These are phyloP conservation scores for Xylariaceae sp. DNA, from an alignment of 2,329 filamentous ascomycete genomes.

Conservation along the genomic window DNA sequence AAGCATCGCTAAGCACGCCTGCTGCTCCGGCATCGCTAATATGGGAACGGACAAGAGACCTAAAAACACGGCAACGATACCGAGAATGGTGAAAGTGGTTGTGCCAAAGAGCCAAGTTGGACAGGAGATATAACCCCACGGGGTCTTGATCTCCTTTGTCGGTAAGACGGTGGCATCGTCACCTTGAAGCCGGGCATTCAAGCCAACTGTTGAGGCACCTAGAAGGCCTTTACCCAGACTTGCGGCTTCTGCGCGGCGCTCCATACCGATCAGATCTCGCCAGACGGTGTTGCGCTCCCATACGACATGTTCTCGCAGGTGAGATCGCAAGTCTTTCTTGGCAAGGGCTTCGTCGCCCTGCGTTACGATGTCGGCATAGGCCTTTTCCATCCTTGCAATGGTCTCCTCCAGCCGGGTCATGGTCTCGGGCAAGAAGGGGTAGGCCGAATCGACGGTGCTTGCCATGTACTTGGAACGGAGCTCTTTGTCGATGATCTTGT, in stretches of 20 bases:
- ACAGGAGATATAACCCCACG: constrained; percentile 68
- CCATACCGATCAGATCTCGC: constrained; percentile 98
- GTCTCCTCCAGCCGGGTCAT: constrained; percentile 65
- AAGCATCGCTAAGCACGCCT: constrained; percentile 91
- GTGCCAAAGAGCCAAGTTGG: constrained; percentile 80
- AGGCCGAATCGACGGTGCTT: constrained; percentile 66
- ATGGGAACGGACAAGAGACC: constrained; percentile 71
- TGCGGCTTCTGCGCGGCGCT: constrained; percentile 89
- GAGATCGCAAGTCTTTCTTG: constrained; percentile 78
- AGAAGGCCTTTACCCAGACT: constrained; percentile 83
- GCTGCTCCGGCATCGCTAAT: constrained; percentile 81
- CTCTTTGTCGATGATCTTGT: constrained; percentile 85
- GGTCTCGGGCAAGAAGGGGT: constrained; percentile 73
- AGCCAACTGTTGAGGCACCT: constrained; percentile 64
- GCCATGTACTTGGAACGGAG: constrained; percentile 74
- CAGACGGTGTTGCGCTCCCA: constrained; percentile 99
- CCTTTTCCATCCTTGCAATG: constrained; percentile 68
- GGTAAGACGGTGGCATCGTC: constrained; percentile 63
- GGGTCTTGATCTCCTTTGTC: constrained; percentile 69
- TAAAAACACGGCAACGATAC: constrained; percentile 67
- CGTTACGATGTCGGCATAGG: constrained; percentile 78
- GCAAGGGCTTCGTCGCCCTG: constrained; percentile 72
- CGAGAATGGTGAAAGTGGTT: constrained; percentile 70
- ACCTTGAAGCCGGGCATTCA: constrained; percentile 70
- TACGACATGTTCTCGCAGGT: constrained; percentile 92